These are phyloP conservation scores for Entomortierella chlamydospora DNA, from an alignment of 192 early-diverging fungal genomes.

Conservation along the genomic window DNA sequence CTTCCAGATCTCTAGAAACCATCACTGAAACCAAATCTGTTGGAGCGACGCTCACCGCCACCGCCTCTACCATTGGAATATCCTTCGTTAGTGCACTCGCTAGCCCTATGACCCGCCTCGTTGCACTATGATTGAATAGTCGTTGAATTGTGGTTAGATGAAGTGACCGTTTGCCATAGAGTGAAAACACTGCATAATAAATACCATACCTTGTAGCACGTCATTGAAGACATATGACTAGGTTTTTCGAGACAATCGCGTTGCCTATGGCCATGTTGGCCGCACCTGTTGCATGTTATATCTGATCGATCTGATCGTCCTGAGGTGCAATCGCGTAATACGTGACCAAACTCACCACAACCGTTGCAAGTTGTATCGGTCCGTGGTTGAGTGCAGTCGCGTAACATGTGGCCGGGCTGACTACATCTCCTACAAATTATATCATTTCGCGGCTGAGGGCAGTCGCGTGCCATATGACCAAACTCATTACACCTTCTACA, in stretches of 20 bases:
- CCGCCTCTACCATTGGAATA: background rate
- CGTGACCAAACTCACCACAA: constrained; percentile 25
- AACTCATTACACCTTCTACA: no score
- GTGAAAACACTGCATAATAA: constrained; percentile 3
- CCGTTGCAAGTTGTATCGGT: constrained; percentile 36
- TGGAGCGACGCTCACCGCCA: constrained; percentile 10
- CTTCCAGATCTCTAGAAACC: constrained; percentile 1
- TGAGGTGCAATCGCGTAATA: constrained; percentile 18
- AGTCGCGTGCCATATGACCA: no score
- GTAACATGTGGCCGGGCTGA: constrained; percentile 20
- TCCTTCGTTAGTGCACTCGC: constrained; percentile 51
- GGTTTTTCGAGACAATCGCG: constrained; percentile 31
- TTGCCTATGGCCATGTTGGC: constrained; percentile 7
- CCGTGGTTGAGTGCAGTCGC: constrained; percentile 15
- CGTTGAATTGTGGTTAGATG: no score
- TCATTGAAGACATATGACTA: constrained; percentile 7
- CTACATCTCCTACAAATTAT: no score
- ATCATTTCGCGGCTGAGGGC: no score
- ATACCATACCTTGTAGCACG: constrained; percentile 11
- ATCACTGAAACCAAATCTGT: constrained; percentile 12
- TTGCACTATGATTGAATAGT: constrained; percentile 60
- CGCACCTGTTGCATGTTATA: constrained; percentile 34
- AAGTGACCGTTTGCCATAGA: background rate
- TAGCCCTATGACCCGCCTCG: constrained; percentile 58
- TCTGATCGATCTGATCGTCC: constrained; percentile 12